These are phyloP conservation scores for Epichloe gansuensis DNA, from an alignment of 2,329 filamentous ascomycete genomes.

Conservation along the genomic window DNA sequence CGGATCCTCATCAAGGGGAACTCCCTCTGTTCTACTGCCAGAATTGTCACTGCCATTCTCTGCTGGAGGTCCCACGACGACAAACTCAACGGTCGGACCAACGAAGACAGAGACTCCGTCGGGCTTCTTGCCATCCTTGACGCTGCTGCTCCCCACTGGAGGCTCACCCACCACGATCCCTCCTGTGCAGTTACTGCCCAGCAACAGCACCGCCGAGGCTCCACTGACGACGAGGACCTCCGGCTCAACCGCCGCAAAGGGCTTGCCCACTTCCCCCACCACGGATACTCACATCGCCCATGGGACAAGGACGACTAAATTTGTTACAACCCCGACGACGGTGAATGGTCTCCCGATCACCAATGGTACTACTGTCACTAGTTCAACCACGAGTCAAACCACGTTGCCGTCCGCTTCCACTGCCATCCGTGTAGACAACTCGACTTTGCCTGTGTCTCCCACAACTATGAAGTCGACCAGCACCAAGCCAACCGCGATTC, in stretches of 20 bases:
- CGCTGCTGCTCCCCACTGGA: not conserved
- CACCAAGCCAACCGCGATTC: not conserved
- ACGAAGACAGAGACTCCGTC: not conserved
- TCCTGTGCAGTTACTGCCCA: not conserved
- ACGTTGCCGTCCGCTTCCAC: constrained; percentile 4
- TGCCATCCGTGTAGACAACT: constrained; percentile 4
- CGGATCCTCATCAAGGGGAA: not conserved
- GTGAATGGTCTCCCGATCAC: constrained; percentile 2
- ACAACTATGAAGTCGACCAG: not conserved
- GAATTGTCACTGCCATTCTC: not conserved
- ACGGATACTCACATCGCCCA: constrained; percentile 7
- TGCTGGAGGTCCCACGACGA: not conserved
- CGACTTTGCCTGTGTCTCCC: not conserved
- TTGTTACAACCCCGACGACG: constrained; percentile 1
- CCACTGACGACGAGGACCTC: constrained; percentile 5
- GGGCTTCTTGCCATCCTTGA: not conserved
- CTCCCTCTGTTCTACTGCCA: not conserved
- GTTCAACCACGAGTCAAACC: not conserved
- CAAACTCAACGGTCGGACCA: not conserved
- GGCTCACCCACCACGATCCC: not conserved
- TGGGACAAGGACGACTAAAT: not conserved
- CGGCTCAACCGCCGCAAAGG: not conserved
- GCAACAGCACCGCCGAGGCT: constrained; percentile 7
- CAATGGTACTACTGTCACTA: constrained; percentile 5
- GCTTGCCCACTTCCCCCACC: not conserved